These are phyloP conservation scores for Pythium coloratum DNA, from an alignment of 352 stramenopile species.

Conservation along the genomic window DNA sequence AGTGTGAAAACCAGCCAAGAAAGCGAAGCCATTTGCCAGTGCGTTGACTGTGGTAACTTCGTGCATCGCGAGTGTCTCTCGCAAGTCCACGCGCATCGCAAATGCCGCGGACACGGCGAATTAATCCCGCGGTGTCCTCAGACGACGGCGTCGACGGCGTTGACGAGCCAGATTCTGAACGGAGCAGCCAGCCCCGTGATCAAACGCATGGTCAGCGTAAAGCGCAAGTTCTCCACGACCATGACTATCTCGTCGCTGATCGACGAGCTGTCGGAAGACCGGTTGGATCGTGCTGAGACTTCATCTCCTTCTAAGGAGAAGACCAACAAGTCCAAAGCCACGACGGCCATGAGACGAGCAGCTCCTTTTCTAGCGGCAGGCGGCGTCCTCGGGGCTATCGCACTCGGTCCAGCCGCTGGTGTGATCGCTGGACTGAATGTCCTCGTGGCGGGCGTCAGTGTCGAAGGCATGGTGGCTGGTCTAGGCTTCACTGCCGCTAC, in stretches of 20 bases:
- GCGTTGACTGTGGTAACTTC: conserved; percentile 50
- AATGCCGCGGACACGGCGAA: conserved; percentile 38
- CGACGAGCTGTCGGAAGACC: conserved; percentile 26
- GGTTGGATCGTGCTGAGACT: background rate
- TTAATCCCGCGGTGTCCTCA: conserved; percentile 40
- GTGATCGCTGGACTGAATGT: conserved; percentile 63
- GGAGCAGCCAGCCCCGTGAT: background rate
- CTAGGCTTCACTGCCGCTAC: conserved; percentile 61
- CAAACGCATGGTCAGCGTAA: conserved; percentile 12
- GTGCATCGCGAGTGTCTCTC: conserved; percentile 59
- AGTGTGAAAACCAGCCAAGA: conserved; percentile 4
- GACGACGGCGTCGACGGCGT: background rate
- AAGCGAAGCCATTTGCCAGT: conserved; percentile 46
- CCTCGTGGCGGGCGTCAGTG: conserved; percentile 47
- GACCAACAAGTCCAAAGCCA: conserved; percentile 7
- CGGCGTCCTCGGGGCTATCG: conserved; percentile 55
- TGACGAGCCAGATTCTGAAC: background rate
- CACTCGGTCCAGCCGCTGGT: conserved; percentile 44
- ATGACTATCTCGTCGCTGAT: conserved; percentile 37
- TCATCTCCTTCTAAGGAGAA: conserved; percentile 7
- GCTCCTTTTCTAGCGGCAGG: conserved; percentile 58
- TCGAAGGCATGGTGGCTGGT: conserved; percentile 56
- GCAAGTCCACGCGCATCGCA: conserved; percentile 44
- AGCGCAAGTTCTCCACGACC: conserved; percentile 19
- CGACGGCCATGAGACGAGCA: conserved; percentile 28